Evolutionary conservation across 1,284 basidiomycete genomes (phyloP), one percentile per base, ranked within the genome.

Genomic region (Pterula multifida): DNA sequence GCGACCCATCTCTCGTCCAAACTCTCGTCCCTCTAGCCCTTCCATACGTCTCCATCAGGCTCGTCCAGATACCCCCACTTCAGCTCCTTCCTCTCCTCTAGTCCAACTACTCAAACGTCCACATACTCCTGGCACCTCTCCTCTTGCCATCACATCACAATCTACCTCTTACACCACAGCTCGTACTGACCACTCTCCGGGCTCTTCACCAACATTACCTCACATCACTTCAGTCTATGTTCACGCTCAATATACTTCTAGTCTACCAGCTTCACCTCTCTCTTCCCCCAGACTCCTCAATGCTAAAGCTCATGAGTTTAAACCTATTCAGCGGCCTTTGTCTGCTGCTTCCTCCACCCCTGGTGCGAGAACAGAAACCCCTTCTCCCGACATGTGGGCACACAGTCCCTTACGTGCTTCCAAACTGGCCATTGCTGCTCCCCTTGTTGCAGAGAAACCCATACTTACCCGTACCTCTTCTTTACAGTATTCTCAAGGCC

Each of bases 401-500:
- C 82, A 85, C 61, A 83, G 75, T 55, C 78, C 79, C 1, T 75
- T 79, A 1, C 73, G 89, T 48, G 78, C 81, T 0, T 91, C 89
- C 2, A 93, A 90, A 61, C 75, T 93, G 6, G 89, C 90, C 28
- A 91, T 93, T 54, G 90, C 90, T 6, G 85, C 89, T 1, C 90
- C 91, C 2, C 71, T 94, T 26, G 75, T 90, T 32, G 82, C 86
- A 49, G 87, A 90, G 55, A 79, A 78, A 48, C 72, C 72, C 3
- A 68, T 78, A n/a, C 69, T 80, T 21, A 67, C 75, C 6, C 69
- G 72, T 44, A 75, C 78, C 52, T 76, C 76, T 1, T 72, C 72
- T 17, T 67, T 86, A 21, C 78, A 84, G 26, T 78, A 81, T 3
- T 80, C 79, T 17, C 66, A 77, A 46, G 74, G 72, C 44, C 73